These are phyloP conservation scores for Leishmania gerbilli DNA, from an alignment of 208 protist species.

Conservation along the genomic window DNA sequence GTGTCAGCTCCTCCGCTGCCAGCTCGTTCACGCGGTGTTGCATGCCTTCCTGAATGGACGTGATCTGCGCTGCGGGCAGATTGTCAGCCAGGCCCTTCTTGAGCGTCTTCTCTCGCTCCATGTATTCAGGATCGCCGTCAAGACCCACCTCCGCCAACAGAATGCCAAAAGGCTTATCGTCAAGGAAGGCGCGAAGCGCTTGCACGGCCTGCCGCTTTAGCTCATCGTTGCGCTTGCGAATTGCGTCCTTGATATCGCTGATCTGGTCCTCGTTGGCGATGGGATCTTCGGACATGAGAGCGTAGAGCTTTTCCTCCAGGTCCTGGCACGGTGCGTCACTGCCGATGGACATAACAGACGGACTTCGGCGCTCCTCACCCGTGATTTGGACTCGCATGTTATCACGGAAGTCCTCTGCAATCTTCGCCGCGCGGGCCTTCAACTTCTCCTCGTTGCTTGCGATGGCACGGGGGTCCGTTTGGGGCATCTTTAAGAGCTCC, in stretches of 20 bases:
- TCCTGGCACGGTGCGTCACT: slow-evolving; percentile 49
- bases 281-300: slow-evolving; percentile 42
- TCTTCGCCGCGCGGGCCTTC: slow-evolving; percentile 35
- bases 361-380: slow-evolving; percentile 14
- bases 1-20: slow-evolving; percentile 33
- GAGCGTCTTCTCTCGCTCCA: slow-evolving; percentile 35
- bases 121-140: slow-evolving; percentile 38
- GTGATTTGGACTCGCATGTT: slow-evolving; percentile 42
- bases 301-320: slow-evolving; percentile 54
- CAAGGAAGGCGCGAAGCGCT: slow-evolving; percentile 36
- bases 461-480: slow-evolving; percentile 31
- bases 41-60: slow-evolving; percentile 28
- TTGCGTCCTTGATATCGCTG: slow-evolving; percentile 39
- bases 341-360: slow-evolving; percentile 31
- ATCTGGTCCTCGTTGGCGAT: slow-evolving; percentile 35
- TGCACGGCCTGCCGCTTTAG: slow-evolving; percentile 33
- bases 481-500: slow-evolving; percentile 35
- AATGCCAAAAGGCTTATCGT: slow-evolving; percentile 49
- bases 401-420: slow-evolving; percentile 39
- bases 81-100: slow-evolving; percentile 8
- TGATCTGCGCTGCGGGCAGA: neutral
- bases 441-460: slow-evolving; percentile 40
- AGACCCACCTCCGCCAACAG: slow-evolving; percentile 34
- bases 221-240: slow-evolving; percentile 45
- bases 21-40: slow-evolving; percentile 56